Evolutionary conservation across 1,284 basidiomycete genomes (phyloP).

Genomic region (Trametes pubescens): DNA sequence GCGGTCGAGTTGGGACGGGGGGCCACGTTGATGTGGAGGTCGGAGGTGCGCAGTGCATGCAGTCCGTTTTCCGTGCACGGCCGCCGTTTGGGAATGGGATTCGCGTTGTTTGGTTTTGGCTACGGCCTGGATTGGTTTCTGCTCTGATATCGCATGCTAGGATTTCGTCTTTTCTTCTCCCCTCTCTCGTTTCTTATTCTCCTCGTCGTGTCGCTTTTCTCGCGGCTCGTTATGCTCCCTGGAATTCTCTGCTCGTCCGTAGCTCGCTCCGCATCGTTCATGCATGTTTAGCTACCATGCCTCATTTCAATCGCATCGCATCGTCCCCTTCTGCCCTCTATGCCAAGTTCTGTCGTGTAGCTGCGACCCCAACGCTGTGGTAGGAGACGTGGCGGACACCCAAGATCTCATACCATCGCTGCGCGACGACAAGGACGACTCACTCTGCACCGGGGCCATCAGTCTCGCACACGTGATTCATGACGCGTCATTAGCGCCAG

Average conservation of each 20-base stretch:
- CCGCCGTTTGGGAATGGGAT: neutral
- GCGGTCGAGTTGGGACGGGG: slow-evolving; percentile 80
- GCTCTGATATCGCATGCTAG: neutral
- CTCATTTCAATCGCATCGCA: slow-evolving; percentile 18
- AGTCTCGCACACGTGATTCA: slow-evolving; percentile 26
- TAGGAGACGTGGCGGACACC: too few relatives aligned
- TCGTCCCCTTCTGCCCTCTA: neutral
- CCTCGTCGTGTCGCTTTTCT: neutral
- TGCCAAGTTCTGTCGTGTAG: too few relatives aligned
- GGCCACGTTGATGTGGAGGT: slow-evolving; percentile 37
- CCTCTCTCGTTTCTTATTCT: neutral
- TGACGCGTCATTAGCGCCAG: slow-evolving; percentile 20
- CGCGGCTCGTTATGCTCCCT: neutral
- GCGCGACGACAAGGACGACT: too few relatives aligned
- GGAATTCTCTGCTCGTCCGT: slow-evolving; percentile 14
- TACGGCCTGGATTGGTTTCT: neutral
- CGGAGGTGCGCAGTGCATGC: neutral
- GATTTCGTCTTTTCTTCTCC: neutral
- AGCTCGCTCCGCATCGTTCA: neutral
- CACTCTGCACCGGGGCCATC: too few relatives aligned
- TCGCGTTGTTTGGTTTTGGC: neutral
- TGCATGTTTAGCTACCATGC: slow-evolving; percentile 20
- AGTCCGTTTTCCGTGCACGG: neutral
- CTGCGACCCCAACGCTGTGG: too few relatives aligned
- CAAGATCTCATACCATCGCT: too few relatives aligned